Base-by-base conservation (phyloP, 345 rosid genomes). In the Linum usitatissimum region DNA sequence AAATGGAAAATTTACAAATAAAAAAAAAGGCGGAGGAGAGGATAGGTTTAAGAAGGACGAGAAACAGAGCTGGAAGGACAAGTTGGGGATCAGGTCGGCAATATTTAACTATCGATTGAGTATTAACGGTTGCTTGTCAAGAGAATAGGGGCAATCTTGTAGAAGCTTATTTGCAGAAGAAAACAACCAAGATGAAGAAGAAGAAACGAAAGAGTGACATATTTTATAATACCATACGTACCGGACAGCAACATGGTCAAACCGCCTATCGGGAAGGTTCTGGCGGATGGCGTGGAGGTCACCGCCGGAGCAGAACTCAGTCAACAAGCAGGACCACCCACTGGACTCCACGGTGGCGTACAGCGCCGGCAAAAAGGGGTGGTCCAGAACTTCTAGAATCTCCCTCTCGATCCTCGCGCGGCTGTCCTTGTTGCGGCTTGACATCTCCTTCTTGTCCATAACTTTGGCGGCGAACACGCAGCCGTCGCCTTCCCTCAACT, bases 291-390 rank as follows among this genome's bases (percentile, higher is more conserved):
- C 86, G 58, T 90, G 91, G 51, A 87, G 93, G 73, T 90, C 91
- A 3, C 91, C 93, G 18, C 97, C 95, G 60, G 95, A 84, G 64
- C 95, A 90, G 63, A 87, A 84, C 76, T 90, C 95, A 9, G 91
- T 82, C 9, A 90, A 61, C 71, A 90, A 70, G 67, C 95, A 90
- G 49, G 78, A 84, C 85, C 88, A 90, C 71, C 83, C 68, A 4
- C 81, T 80, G 38, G 87, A 82, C 53, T 87, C 90, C 67, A 87
- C 76, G 8, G 84, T 79, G 66, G 86, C 85, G 70, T 84, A 87
- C 18, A 90, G 80, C 20, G 80, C 81, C 3, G 97, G 97, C 73
- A 90, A 70, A 61, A 90, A 90, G 0, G 97, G 97, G 62, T 90
- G 97, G 58, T 90, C 93, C 75, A 90, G 60, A 64, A 77, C 68